Conservation (phyloP, 768 basidiomycete genomes). For the Trametes coccinea region DNA sequence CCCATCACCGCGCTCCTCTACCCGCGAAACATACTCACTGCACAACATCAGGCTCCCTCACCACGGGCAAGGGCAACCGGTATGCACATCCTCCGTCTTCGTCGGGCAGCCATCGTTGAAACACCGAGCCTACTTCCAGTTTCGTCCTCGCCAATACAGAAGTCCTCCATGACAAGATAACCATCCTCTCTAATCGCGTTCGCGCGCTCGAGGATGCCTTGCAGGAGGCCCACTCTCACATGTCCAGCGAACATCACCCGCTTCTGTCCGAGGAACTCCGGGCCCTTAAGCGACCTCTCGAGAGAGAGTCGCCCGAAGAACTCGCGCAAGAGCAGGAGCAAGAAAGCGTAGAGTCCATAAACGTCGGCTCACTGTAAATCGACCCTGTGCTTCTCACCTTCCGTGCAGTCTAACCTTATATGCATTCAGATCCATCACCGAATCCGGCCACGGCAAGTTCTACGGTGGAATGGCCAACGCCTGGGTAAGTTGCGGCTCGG, state of each 20-base stretch:
- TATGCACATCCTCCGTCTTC: slow-evolving; percentile 28
- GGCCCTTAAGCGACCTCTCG: slow-evolving; percentile 66
- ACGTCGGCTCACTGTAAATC: slow-evolving; percentile 62
- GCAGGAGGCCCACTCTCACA: slow-evolving; percentile 47
- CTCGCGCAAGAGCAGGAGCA: slow-evolving; percentile 34
- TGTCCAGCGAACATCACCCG: slow-evolving; percentile 54
- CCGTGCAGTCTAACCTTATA: slow-evolving; percentile 20
- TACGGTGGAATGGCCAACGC: slow-evolving; percentile 68
- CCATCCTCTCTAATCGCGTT: slow-evolving; percentile 57
- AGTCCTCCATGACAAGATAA: slow-evolving; percentile 68
- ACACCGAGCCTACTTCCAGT: slow-evolving; percentile 33
- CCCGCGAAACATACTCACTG: slow-evolving; percentile 15
- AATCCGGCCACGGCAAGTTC: slow-evolving; percentile 62
- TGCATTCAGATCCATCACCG: slow-evolving; percentile 54
- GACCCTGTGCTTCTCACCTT: slow-evolving; percentile 18
- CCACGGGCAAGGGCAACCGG: slow-evolving; percentile 76
- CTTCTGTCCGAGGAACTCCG: slow-evolving; percentile 61
- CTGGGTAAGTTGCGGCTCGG: slow-evolving; percentile 48
- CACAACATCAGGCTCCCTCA: slow-evolving; percentile 53
- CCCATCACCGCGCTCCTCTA: slow-evolving; percentile 6
- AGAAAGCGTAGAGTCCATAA: slow-evolving; percentile 56
- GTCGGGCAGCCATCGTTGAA: slow-evolving; percentile 21
- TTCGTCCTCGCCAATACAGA: slow-evolving; percentile 75
- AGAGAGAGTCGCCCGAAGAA: slow-evolving; percentile 55
- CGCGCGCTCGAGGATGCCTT: slow-evolving; percentile 72